Conservation (phyloP, 768 basidiomycete genomes). For the Pluteus cervinus region DNA sequence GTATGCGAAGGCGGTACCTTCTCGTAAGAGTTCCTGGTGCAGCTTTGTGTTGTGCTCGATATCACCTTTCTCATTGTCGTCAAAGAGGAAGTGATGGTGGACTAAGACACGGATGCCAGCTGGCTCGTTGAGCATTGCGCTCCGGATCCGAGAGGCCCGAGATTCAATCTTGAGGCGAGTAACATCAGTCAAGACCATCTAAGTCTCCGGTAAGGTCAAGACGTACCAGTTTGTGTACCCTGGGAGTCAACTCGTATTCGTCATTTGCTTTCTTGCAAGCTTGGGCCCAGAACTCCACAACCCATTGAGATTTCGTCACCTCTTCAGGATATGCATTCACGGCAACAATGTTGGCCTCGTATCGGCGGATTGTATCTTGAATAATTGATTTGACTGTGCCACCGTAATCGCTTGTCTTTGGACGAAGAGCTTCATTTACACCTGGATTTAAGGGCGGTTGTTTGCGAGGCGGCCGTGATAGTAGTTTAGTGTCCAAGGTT, state of each 20-base stretch:
- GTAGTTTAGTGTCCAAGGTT: conserved; percentile 6
- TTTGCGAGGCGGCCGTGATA: neutral
- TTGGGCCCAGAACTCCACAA: conserved; percentile 7
- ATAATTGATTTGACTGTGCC: conserved; percentile 9
- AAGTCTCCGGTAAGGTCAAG: neutral
- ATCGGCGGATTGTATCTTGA: conserved; percentile 7
- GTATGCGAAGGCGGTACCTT: too few relatives aligned
- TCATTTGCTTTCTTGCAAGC: conserved; percentile 4
- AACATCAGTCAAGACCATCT: conserved; percentile 7
- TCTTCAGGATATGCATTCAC: conserved; percentile 9
- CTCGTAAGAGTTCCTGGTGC: too few relatives aligned
- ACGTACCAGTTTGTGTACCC: conserved; percentile 8
- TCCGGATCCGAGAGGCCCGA: too few relatives aligned
- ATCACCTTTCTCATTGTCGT: too few relatives aligned
- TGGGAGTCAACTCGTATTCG: conserved; percentile 6
- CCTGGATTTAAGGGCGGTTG: conserved; percentile 2
- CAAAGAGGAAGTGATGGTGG: too few relatives aligned
- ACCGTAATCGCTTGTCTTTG: conserved; percentile 10
- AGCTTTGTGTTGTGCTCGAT: too few relatives aligned
- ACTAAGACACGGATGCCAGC: too few relatives aligned
- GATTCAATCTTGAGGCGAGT: conserved; percentile 8
- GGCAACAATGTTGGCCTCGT: conserved; percentile 9
- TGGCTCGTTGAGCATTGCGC: too few relatives aligned
- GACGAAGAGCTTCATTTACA: conserved; percentile 2
- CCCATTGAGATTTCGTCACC: conserved; percentile 9